These are phyloP conservation scores for Starmerella sp. DNA, from an alignment of 805 yeast genomes.

Conservation along the genomic window DNA sequence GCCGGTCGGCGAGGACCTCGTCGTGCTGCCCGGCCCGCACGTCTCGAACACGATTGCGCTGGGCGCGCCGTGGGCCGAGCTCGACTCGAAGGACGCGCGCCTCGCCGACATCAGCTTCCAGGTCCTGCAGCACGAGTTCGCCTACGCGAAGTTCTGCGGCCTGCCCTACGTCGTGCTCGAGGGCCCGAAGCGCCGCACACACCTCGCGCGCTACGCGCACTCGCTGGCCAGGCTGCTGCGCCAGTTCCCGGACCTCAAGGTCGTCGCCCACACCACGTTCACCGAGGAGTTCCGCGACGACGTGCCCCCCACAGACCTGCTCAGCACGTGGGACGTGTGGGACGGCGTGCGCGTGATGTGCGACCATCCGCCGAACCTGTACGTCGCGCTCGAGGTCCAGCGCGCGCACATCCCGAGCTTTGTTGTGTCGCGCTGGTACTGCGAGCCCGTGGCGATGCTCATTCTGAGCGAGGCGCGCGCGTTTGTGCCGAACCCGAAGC, in stretches of 20 bases:
- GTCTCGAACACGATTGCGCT: constrained; percentile 40
- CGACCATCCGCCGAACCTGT: constrained; percentile 42
- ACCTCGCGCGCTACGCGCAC: constrained; percentile 42
- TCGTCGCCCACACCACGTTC: constrained; percentile 28
- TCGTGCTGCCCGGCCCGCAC: constrained; percentile 36
- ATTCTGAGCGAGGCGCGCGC: constrained; percentile 41
- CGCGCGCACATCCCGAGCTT: constrained; percentile 41
- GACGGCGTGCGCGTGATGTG: constrained; percentile 48
- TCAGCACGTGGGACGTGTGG: constrained; percentile 70
- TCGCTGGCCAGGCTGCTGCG: constrained; percentile 30
- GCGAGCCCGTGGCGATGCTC: constrained; percentile 54
- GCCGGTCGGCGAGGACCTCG: constrained; percentile 36
- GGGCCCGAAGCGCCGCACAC: constrained; percentile 50
- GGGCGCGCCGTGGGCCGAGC: constrained; percentile 58
- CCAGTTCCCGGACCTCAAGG: constrained; percentile 23
- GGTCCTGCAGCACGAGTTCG: constrained; percentile 47
- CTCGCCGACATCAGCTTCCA: constrained; percentile 46
- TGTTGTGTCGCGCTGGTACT: constrained; percentile 50
- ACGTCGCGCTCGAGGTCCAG: constrained; percentile 70
- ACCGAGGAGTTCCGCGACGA: constrained; percentile 34
- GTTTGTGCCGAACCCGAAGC: constrained; percentile 48
- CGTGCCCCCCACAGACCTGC: constrained; percentile 30
- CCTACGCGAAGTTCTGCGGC: constrained; percentile 50
- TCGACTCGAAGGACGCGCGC: constrained; percentile 42
- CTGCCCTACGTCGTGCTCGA: constrained; percentile 45